These are phyloP conservation scores for Scopulariopsis brevicaulis DNA, from an alignment of 2,329 filamentous ascomycete genomes.

Conservation along the genomic window DNA sequence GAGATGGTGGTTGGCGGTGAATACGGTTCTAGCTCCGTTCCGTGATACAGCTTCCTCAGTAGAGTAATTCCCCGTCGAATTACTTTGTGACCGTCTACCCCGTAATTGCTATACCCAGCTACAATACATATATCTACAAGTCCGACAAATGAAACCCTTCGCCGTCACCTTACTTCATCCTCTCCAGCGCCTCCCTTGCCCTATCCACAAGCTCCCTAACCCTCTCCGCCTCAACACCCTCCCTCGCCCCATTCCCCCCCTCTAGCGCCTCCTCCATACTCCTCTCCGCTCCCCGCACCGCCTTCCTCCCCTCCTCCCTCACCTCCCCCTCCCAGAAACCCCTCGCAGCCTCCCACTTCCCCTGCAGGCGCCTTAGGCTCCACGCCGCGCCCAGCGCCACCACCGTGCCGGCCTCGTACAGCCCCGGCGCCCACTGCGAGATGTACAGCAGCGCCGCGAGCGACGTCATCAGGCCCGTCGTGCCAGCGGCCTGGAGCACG, in stretches of 20 bases:
- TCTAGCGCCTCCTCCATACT: constrained; percentile 37
- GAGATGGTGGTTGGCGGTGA: not conserved
- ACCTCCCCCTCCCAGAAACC: constrained; percentile 55
- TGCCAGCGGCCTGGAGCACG: constrained; percentile 64
- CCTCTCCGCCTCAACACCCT: constrained; percentile 21
- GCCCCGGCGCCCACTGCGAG: constrained; percentile 36
- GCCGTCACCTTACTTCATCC: constrained; percentile 24
- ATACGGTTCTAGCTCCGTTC: not conserved
- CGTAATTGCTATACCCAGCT: not conserved
- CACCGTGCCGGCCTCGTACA: constrained; percentile 52
- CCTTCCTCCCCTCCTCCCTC: constrained; percentile 54
- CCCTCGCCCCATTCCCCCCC: constrained; percentile 12
- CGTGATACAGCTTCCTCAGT: not conserved
- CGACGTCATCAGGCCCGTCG: constrained; percentile 49
- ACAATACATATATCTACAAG: constrained; percentile 1
- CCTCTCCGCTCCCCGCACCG: constrained; percentile 43
- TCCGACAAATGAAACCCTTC: constrained; percentile 2
- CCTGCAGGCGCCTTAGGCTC: constrained; percentile 48
- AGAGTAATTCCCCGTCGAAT: not conserved
- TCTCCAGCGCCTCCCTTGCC: constrained; percentile 35
- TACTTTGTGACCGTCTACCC: not conserved
- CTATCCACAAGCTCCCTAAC: constrained; percentile 32
- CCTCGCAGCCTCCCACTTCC: constrained; percentile 49
- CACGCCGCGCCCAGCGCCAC: constrained; percentile 49
- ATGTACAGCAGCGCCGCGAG: constrained; percentile 46